Evolutionary conservation across 768 basidiomycete genomes (phyloP), one percentile per base, ranked within the genome.

Genomic region (Boletus speciosus): DNA sequence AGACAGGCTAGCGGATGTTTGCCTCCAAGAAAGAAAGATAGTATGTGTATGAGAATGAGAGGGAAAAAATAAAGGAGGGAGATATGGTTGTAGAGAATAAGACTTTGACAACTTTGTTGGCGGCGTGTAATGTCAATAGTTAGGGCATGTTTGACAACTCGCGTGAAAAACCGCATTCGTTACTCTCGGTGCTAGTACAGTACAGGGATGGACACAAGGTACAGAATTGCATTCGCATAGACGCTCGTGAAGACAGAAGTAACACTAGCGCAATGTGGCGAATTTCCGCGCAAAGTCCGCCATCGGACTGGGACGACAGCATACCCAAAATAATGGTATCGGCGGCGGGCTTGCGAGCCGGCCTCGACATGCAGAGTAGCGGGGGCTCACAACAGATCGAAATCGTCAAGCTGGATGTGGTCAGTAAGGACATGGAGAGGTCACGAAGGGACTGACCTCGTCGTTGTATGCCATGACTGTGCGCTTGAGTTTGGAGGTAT

Each of bases 391-490:
- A 96, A 71, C 52, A 97, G 71, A 71, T 97, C 94, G 72, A 89
- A 97, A 71, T 98, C 95, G 74, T 98, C 95, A 54, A 97, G 82
- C 92, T 97, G 61, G 50, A 43, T 47, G 23, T 36, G 42, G 58
- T 70, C 59, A 68, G 61, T 31, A 47, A 23, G 51, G 48, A 5
- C 21, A 19, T 39, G 23, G 45, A 21, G 38, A 49, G 19, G 3
- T 1, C 29, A 8, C 9, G 16, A 54, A n/a, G 54, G 34, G 16
- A 66, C 76, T 34, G 49, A 91, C 91, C 83, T 97, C 88, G 74
- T 97, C 95, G 69, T 99, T 99, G 79, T 99, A 99, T 55, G 78
- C 74, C 89, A 94, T 88, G 72, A 98, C 85, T 0, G 92, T 94
- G 51, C 96, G 81, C 83, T 96, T 98, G 67, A 98, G 82, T 70